Conservation (phyloP, 1,284 basidiomycete genomes). For the Tetrapyrgos nigripes region DNA sequence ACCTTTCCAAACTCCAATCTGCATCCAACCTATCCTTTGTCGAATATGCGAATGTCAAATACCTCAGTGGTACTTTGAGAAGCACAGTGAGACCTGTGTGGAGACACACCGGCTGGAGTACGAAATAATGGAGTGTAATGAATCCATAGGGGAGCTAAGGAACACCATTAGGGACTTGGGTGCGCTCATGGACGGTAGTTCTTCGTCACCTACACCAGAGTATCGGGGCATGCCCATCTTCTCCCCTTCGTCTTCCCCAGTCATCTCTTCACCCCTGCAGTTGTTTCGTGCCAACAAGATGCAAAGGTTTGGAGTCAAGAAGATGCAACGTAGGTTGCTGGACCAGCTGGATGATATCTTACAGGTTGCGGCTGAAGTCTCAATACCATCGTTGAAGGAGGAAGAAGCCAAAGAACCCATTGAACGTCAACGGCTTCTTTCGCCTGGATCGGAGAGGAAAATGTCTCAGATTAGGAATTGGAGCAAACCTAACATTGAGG, state of each 20-base stretch:
- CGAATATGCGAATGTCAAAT: conserved; percentile 98
- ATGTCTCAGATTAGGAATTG: conserved; percentile 84
- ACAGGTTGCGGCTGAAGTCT: conserved; percentile 81
- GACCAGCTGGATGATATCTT: conserved; percentile 89
- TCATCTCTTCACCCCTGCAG: conserved; percentile 72
- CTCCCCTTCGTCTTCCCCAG: conserved; percentile 70
- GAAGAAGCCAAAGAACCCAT: conserved; percentile 92
- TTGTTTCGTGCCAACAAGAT: conserved; percentile 76
- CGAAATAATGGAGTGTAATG: conserved; percentile 94
- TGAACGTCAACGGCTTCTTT: conserved; percentile 90
- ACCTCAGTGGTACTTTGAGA: conserved; percentile 99
- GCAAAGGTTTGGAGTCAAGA: conserved; percentile 82
- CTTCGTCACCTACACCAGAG: conserved; percentile 69
- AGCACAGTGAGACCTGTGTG: conserved; percentile 99
- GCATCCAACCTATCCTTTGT: conserved; percentile 90
- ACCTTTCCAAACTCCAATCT: conserved; percentile 78
- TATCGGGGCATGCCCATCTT: conserved; percentile 91
- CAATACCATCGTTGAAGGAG: conserved; percentile 89
- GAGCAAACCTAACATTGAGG: conserved; percentile 86
- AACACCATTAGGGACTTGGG: conserved; percentile 83
- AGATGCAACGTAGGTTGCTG: conserved; percentile 80
- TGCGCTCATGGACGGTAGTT: conserved; percentile 61
- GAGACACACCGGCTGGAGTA: conserved; percentile 97
- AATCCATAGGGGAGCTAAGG: conserved; percentile 86
- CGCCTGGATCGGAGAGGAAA: conserved; percentile 85